phyloP scores from a whole-genome alignment of 1,284 basidiomycete genomes.

The Fomitopsis betulina region DNA sequence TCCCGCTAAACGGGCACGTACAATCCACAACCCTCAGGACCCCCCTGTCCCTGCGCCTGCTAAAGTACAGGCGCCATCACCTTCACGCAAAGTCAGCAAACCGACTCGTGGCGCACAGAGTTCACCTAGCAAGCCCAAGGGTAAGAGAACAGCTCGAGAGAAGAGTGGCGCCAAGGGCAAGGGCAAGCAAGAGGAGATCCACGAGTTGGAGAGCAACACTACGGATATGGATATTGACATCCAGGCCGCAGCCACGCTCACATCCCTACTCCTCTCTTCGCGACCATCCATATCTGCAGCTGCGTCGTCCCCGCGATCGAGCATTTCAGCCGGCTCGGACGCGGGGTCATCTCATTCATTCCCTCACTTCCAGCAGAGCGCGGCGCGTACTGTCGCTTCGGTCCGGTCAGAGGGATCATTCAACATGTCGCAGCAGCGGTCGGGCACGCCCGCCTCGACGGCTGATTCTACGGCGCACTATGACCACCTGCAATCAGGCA shows the following conservation, averaged over 20 bases:
- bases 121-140: constrained; percentile 27
- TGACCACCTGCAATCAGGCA: constrained; percentile 18
- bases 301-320: constrained; percentile 62
- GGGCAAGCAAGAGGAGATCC: constrained; percentile 33
- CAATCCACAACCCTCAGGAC: constrained; percentile 65
- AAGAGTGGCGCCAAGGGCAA: constrained; percentile 45
- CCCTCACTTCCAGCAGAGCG: constrained; percentile 60
- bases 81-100: constrained; percentile 23
- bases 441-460: constrained; percentile 25
- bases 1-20: constrained; percentile 67
- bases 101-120: constrained; percentile 27
- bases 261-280: constrained; percentile 61
- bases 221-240: constrained; percentile 63
- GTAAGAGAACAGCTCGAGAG: constrained; percentile 23
- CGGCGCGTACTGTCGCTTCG: constrained; percentile 40
- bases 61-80: constrained; percentile 19
- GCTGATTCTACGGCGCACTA: constrained; percentile 15
- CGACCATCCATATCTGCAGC: constrained; percentile 53
- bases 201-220: constrained; percentile 22
- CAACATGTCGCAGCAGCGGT: constrained; percentile 17
- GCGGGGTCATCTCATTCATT: constrained; percentile 50
- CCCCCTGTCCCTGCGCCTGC: constrained; percentile 59
- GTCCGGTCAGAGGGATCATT: constrained; percentile 30
- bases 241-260: constrained; percentile 75
- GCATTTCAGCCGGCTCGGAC: constrained; percentile 51